Evolutionary conservation across 2,329 filamentous ascomycete species (phyloP).

Genomic region (Exophiala viscosa): DNA sequence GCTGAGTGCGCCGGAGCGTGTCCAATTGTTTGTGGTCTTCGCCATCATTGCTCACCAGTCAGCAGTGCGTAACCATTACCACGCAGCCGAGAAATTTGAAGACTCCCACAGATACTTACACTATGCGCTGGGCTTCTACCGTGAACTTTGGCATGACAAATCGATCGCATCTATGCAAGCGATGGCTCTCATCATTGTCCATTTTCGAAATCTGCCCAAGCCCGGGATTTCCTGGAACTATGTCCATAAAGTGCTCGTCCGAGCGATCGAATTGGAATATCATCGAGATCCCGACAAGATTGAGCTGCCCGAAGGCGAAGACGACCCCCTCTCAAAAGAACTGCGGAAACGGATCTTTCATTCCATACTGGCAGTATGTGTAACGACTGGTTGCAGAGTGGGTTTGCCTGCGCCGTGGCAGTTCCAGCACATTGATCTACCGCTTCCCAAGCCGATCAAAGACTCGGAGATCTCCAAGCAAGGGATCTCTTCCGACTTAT

Average conservation of each 20-base stretch:
- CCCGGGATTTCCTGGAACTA: slow-evolving; percentile 71
- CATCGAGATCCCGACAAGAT: slow-evolving; percentile 66
- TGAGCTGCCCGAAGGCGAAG: slow-evolving; percentile 39
- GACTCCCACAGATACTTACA: slow-evolving; percentile 75
- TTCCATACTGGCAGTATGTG: slow-evolving; percentile 62
- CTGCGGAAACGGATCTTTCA: slow-evolving; percentile 77
- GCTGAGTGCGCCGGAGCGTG: slow-evolving; percentile 61
- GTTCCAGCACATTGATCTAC: slow-evolving; percentile 66
- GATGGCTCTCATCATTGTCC: slow-evolving; percentile 65
- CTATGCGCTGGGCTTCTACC: slow-evolving; percentile 66
- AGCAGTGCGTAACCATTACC: slow-evolving; percentile 63
- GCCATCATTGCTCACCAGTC: slow-evolving; percentile 75
- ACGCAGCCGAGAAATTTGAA: slow-evolving; percentile 51
- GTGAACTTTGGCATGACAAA: slow-evolving; percentile 59
- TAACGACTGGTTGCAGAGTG: slow-evolving; percentile 69
- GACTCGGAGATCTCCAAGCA: slow-evolving; percentile 67
- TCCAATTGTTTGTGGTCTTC: slow-evolving; percentile 74
- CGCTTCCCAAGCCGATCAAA: slow-evolving; percentile 66
- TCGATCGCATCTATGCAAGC: slow-evolving; percentile 69
- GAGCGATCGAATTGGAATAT: slow-evolving; percentile 71
- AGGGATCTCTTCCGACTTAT: slow-evolving; percentile 55
- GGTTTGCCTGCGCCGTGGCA: slow-evolving; percentile 73
- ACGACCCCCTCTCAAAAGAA: slow-evolving; percentile 63
- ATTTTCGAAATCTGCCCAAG: slow-evolving; percentile 74
- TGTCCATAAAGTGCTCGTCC: slow-evolving; percentile 59